Evolutionary conservation across 352 stramenopile genomes (phyloP).

Genomic region (Pythium dissimile): DNA sequence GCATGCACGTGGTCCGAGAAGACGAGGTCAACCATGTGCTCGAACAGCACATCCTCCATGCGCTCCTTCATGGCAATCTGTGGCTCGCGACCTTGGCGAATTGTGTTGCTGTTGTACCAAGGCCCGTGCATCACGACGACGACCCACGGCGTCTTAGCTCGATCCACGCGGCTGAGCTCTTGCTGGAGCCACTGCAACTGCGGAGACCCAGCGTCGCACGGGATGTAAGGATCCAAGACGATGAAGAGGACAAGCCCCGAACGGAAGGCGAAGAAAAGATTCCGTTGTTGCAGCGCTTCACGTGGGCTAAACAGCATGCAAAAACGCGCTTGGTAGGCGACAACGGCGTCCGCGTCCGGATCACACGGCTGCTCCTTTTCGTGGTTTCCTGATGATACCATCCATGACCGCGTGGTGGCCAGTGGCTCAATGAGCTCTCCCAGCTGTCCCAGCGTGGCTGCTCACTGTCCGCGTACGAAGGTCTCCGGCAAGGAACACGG

Average conservation of each 20-base stretch:
- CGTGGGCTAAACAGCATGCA: constrained; percentile 77
- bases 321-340: constrained; percentile 85
- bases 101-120: constrained; percentile 93
- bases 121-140: constrained; percentile 91
- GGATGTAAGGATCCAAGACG: constrained; percentile 90
- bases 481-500: constrained; percentile 77
- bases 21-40: constrained; percentile 89
- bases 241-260: constrained; percentile 87
- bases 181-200: constrained; percentile 90
- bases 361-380: constrained; percentile 78
- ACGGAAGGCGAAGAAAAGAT: constrained; percentile 90
- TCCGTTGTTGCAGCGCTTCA: constrained; percentile 52
- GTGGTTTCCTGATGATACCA: constrained; percentile 85
- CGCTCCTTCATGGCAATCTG: constrained; percentile 74
- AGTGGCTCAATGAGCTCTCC: constrained; percentile 81
- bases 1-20: constrained; percentile 92
- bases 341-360: constrained; percentile 57
- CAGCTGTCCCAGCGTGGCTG: constrained; percentile 88
- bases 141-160: constrained; percentile 88
- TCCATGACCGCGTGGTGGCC: constrained; percentile 64
- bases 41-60: constrained; percentile 90
- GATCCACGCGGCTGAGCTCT: constrained; percentile 85
- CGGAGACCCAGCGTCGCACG: constrained; percentile 60
- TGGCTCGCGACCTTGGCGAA: constrained; percentile 79
- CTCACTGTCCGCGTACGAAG: constrained; percentile 89